Percentiles rank a stretch among this genome's conserved stretches.
Conservation (phyloP, 306 rosid genomes). For the barrel medic (Medicago truncatula) region MtrunA17r5.0-ANR NC_053045.1:6804001-6804500, state of each 20-base stretch:
- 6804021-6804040: too few relatives aligned
- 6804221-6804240: slow-evolving; percentile 8
- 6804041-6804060: too few relatives aligned
- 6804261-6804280: not conserved
- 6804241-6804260: not conserved
- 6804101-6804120: not conserved
- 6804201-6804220: not conserved
- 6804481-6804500: too few relatives aligned
- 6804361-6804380: too few relatives aligned
- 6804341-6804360: too few relatives aligned
- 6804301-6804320: not conserved
- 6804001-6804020: too few relatives aligned
- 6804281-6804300: not conserved
- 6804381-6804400: not conserved
- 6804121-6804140: not conserved
- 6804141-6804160: not conserved
- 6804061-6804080: too few relatives aligned
- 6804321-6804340: not conserved
- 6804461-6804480: too few relatives aligned
- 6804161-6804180: not conserved
- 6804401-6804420: too few relatives aligned
- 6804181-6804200: not conserved
- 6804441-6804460: too few relatives aligned
- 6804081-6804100: not conserved
- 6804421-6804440: not conserved